These are phyloP conservation scores for Durotheca rogersii DNA, from an alignment of 495 filamentous ascomycete species.

Conservation along the genomic window DNA sequence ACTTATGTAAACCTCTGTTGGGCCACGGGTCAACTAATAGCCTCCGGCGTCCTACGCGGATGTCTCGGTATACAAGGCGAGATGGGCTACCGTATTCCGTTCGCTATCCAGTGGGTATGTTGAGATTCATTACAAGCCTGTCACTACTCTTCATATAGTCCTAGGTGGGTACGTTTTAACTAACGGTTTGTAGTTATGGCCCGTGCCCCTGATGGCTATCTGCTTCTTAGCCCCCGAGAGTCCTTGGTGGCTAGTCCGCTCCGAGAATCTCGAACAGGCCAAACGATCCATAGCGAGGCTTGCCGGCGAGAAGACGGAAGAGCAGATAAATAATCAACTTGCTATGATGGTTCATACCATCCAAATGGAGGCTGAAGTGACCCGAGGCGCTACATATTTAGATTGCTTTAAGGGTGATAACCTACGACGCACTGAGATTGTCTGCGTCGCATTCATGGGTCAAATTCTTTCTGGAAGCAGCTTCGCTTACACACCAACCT, in stretches of 20 bases:
- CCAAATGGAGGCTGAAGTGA: conserved; percentile 57
- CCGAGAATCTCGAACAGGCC: conserved; percentile 53
- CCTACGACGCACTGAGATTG: conserved; percentile 64
- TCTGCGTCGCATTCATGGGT: conserved; percentile 63
- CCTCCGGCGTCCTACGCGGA: conserved; percentile 58
- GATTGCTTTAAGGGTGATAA: conserved; percentile 67
- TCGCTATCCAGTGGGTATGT: conserved; percentile 57
- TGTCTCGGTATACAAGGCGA: conserved; percentile 57
- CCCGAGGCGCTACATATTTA: conserved; percentile 56
- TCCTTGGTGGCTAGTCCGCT: conserved; percentile 71
- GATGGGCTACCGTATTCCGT: conserved; percentile 70
- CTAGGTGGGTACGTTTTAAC: neutral
- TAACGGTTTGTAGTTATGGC: conserved; percentile 40
- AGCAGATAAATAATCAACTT: conserved; percentile 59
- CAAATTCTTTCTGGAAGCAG: conserved; percentile 66
- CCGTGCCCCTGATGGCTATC: conserved; percentile 55
- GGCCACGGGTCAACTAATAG: conserved; percentile 67
- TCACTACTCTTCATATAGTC: neutral
- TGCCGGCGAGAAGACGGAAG: conserved; percentile 46
- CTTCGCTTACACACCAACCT: conserved; percentile 66
- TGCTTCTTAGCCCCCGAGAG: conserved; percentile 64
- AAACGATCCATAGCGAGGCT: conserved; percentile 55
- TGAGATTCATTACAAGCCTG: no score
- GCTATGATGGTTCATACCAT: conserved; percentile 72
- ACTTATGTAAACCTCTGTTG: conserved; percentile 74